These are phyloP conservation scores for Aegle marmelos DNA, from an alignment of 345 rosid species.

Conservation along the genomic window DNA sequence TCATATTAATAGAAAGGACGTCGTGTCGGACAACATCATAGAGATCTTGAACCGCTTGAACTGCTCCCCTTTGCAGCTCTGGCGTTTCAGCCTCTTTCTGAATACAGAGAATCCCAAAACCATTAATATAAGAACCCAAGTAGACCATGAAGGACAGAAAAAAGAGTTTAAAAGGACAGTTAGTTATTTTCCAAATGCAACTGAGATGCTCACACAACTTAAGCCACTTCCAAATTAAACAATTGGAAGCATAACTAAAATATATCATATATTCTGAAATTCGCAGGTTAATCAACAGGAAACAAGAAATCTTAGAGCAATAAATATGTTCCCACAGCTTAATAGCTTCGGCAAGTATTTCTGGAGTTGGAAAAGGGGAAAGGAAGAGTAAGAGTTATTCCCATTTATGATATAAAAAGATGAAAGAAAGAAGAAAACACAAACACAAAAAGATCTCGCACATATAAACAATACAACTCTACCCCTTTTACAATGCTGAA, in stretches of 20 bases:
- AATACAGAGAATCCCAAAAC: slow-evolving; percentile 19
- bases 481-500: neutral
- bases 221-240: neutral
- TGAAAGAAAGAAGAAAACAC: neutral
- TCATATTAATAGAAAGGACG: slow-evolving; percentile 68
- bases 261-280: neutral
- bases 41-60: slow-evolving; percentile 93
- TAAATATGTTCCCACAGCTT: neutral
- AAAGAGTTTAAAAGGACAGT: neutral
- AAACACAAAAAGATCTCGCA: neutral
- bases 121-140: neutral
- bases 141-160: neutral
- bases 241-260: neutral
- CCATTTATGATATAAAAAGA: neutral
- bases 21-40: slow-evolving; percentile 89
- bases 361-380: neutral
- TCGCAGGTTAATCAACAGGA: neutral
- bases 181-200: no score
- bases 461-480: neutral
- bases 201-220: neutral
- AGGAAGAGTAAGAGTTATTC: neutral
- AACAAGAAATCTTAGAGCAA: neutral
- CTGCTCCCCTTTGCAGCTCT: slow-evolving; percentile 72
- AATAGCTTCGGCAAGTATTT: neutral
- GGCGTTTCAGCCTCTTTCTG: slow-evolving; percentile 75